Conservation (phyloP, 441 rosid species). For the Gossypium davidsonii region DNA sequence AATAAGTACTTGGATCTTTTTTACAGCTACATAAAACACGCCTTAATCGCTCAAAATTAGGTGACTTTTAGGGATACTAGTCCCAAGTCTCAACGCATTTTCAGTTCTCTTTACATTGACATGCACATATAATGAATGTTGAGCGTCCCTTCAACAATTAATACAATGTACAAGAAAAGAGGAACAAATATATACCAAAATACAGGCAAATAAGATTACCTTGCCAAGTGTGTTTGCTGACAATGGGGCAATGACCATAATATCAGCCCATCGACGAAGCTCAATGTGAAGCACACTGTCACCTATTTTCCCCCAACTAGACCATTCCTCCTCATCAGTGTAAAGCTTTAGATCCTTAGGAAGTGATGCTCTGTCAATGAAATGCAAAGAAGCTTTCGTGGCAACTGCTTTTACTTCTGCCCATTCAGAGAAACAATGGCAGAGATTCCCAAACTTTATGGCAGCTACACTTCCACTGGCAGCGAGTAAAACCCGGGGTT, state of each 20-base stretch:
- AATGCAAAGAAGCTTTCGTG: slow-evolving; percentile 61
- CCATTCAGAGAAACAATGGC: slow-evolving; percentile 74
- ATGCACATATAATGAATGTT: not conserved
- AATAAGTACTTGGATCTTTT: not conserved
- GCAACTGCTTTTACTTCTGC: slow-evolving; percentile 84
- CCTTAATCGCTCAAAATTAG: not conserved
- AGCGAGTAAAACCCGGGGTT: slow-evolving; percentile 60
- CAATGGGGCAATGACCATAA: slow-evolving; percentile 75
- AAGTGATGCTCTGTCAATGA: slow-evolving; percentile 55
- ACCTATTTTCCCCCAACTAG: slow-evolving; percentile 71
- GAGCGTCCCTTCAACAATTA: not conserved
- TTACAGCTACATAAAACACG: not conserved
- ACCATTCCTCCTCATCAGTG: slow-evolving; percentile 84
- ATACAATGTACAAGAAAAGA: not conserved
- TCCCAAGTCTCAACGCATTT: not conserved
- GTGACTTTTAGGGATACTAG: not conserved
- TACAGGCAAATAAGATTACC: slow-evolving; percentile 26
- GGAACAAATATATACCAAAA: not conserved
- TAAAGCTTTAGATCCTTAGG: slow-evolving; percentile 60
- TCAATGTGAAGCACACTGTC: slow-evolving; percentile 79
- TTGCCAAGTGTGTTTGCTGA: slow-evolving; percentile 85
- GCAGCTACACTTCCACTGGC: slow-evolving; percentile 93
- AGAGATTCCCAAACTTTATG: slow-evolving; percentile 72
- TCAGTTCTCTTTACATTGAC: not conserved
- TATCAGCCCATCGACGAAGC: slow-evolving; percentile 84